These are phyloP conservation scores for Sophora flavescens DNA, from an alignment of 306 rosid genomes.

Conservation along the genomic window DNA sequence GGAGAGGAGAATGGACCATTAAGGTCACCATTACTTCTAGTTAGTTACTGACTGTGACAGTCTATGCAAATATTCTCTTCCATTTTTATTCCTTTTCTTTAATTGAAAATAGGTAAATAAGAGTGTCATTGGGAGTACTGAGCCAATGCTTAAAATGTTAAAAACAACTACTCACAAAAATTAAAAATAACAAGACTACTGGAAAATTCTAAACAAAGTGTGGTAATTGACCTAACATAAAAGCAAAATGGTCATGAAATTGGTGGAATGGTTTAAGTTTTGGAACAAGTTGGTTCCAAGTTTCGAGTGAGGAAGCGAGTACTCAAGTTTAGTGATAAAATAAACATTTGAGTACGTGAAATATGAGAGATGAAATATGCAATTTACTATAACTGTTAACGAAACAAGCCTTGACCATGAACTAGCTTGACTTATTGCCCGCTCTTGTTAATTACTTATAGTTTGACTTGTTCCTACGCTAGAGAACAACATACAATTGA, in stretches of 20 bases:
- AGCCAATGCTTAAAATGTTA: neutral
- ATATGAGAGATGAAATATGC: neutral
- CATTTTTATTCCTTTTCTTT: neutral
- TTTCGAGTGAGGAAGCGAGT: constrained; percentile 3
- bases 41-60: neutral
- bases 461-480: no score
- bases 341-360: neutral
- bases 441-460: no score
- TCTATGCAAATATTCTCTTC: constrained; percentile 5
- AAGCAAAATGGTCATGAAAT: neutral
- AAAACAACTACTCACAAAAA: neutral
- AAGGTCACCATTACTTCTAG: neutral
- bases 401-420: no score
- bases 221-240: neutral
- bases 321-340: constrained; percentile 7
- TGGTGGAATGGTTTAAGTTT: neutral
- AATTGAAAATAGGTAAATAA: neutral
- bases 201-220: neutral
- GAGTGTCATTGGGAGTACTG: neutral
- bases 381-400: no score
- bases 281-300: neutral
- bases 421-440: no score
- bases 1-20: neutral
- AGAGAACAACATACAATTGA: neutral
- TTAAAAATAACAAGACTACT: neutral